phyloP scores from a whole-genome alignment of 176 grass and related monocot genomes.

The Luzula sylvatica region DNA sequence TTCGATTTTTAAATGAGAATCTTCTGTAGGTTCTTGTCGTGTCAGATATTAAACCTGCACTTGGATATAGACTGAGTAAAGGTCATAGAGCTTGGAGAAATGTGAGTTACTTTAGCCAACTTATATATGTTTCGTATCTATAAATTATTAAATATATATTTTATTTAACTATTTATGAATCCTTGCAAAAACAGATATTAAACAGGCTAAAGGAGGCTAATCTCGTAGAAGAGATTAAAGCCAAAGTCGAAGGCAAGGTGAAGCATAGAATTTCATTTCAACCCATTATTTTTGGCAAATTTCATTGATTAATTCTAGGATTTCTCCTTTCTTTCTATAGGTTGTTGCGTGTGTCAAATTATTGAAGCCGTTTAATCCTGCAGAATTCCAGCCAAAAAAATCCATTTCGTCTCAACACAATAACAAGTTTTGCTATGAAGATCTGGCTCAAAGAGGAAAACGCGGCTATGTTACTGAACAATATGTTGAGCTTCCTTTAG shows the following conservation, averaged over 20 bases:
- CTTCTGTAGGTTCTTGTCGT: constrained; percentile 67
- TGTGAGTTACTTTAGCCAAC: constrained; percentile 41
- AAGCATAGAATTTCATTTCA: constrained; percentile 15
- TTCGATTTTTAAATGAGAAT: constrained; percentile 26
- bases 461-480: constrained; percentile 73
- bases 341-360: constrained; percentile 67
- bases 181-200: constrained; percentile 41
- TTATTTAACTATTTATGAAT: constrained; percentile 23
- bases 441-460: constrained; percentile 21
- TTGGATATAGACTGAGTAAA: constrained; percentile 52
- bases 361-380: constrained; percentile 67
- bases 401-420: constrained; percentile 4
- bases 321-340: constrained; percentile 32
- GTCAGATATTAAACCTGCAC: constrained; percentile 78
- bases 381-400: constrained; percentile 70
- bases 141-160: constrained; percentile 14
- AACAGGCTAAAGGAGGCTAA: constrained; percentile 70
- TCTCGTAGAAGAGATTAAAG: constrained; percentile 75
- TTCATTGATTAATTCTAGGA: background rate
- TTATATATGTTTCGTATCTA: constrained; percentile 11
- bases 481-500: constrained; percentile 76
- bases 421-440: too few species aligned
- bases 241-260: constrained; percentile 58
- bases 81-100: constrained; percentile 91
- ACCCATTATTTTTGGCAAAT: constrained; percentile 6